phyloP scores from a whole-genome alignment of 2,329 filamentous ascomycete genomes.

The Dactylellina parvicollis region DNA sequence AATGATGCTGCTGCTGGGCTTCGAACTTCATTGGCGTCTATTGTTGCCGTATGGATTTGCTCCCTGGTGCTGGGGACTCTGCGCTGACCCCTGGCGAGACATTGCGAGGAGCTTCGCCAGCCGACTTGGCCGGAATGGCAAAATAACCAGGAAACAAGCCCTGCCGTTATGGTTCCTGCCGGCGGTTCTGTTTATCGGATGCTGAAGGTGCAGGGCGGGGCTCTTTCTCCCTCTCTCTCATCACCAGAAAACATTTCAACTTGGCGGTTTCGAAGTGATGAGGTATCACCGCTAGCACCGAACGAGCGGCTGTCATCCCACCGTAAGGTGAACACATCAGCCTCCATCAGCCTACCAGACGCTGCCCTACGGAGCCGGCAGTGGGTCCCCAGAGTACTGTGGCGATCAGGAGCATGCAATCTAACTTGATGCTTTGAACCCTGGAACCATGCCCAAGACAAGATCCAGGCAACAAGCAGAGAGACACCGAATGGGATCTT shows the following conservation, averaged over 20 bases:
- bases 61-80: not conserved
- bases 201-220: not conserved
- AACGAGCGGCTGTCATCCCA: constrained; percentile 44
- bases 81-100: not conserved
- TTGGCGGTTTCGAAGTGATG: constrained; percentile 53
- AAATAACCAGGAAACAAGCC: constrained; percentile 7
- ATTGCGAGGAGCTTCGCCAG: constrained; percentile 21
- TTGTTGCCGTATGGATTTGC: constrained; percentile 26
- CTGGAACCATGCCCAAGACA: constrained; percentile 22
- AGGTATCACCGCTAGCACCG: constrained; percentile 21
- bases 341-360: constrained; percentile 32
- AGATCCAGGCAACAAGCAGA: constrained; percentile 34
- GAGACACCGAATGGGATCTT: not conserved
- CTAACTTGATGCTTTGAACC: constrained; percentile 39
- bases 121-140: constrained; percentile 22
- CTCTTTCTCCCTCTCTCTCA: too few species aligned
- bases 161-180: constrained; percentile 11
- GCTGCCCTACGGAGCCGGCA: not conserved
- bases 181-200: not conserved
- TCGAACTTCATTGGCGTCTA: constrained; percentile 30
- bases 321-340: constrained; percentile 10
- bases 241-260: constrained; percentile 14
- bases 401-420: constrained; percentile 52
- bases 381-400: constrained; percentile 46
- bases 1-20: not conserved